phyloP scores from a whole-genome alignment of 176 grass and related monocot genomes.

The Themeda triandra region DNA sequence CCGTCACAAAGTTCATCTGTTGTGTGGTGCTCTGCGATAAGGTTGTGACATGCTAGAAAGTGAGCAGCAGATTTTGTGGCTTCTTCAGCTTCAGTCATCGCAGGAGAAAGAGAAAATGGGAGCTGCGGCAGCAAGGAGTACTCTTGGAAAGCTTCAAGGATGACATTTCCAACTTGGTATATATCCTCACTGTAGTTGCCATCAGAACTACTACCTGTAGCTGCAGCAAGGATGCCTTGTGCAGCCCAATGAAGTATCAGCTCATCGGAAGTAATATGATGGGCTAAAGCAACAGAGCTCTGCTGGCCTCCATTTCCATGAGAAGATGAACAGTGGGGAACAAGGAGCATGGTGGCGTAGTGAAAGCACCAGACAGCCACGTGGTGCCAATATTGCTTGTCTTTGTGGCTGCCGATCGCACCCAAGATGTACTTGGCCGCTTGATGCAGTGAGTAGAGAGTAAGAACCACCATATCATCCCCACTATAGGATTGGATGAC shows the following conservation, averaged over 20 bases:
- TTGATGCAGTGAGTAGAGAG: no score
- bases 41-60: not conserved
- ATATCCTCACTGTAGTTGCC: not conserved
- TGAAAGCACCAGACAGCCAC: not conserved
- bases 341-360: not conserved
- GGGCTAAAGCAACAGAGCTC: no score
- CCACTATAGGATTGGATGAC: no score
- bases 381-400: not conserved
- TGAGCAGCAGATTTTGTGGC: not conserved
- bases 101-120: not conserved
- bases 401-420: not conserved
- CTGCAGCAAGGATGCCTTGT: not conserved
- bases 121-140: conserved; percentile 10
- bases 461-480: no score
- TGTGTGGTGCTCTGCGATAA: not conserved
- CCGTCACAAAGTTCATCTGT: not conserved
- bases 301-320: no score
- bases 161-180: not conserved
- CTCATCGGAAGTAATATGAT: not conserved
- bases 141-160: not conserved
- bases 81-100: not conserved
- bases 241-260: conserved; percentile 7
- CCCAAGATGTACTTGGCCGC: not conserved
- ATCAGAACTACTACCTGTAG: not conserved
- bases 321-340: no score